phyloP scores from a whole-genome alignment of 768 basidiomycete species.

The Lactarius hengduanensis region DNA sequence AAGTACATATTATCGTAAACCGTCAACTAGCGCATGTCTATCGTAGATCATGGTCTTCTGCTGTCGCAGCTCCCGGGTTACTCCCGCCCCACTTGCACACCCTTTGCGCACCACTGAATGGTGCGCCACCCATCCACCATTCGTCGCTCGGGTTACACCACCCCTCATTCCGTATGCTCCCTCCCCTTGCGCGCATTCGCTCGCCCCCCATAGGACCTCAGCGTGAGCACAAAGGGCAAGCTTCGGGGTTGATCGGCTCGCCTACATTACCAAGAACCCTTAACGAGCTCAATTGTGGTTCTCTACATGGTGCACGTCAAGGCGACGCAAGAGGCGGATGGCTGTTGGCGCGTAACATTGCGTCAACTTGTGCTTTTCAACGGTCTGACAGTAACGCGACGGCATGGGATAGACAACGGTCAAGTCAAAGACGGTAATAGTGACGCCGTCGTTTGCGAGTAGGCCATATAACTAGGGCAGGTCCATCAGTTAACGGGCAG shows the following conservation, averaged over 20 bases:
- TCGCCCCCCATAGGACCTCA: too few relatives aligned
- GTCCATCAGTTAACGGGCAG: background rate
- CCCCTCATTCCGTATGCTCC: too few relatives aligned
- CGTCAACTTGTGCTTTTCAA: constrained; percentile 89
- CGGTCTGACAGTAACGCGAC: constrained; percentile 95
- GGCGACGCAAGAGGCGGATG: constrained; percentile 85
- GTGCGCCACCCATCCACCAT: too few relatives aligned
- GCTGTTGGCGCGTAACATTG: constrained; percentile 96
- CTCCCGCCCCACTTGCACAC: too few relatives aligned
- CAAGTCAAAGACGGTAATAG: constrained; percentile 92
- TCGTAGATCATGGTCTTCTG: too few relatives aligned
- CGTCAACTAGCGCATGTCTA: too few relatives aligned
- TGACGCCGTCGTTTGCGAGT: constrained; percentile 75
- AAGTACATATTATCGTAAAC: too few relatives aligned
- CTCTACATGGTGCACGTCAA: constrained; percentile 85
- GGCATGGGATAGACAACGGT: constrained; percentile 97
- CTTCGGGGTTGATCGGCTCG: constrained; percentile 98
- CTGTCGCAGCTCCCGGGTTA: too few relatives aligned
- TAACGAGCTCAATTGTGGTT: constrained; percentile 76
- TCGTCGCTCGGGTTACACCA: too few relatives aligned
- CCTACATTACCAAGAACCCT: constrained; percentile 92
- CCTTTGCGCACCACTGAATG: too few relatives aligned
- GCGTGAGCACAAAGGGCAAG: too few relatives aligned
- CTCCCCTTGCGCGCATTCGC: too few relatives aligned
- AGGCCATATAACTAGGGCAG: constrained; percentile 76